Evolutionary conservation across 352 stramenopile genomes (phyloP).

Genomic region (Blastocystis hominis): DNA sequence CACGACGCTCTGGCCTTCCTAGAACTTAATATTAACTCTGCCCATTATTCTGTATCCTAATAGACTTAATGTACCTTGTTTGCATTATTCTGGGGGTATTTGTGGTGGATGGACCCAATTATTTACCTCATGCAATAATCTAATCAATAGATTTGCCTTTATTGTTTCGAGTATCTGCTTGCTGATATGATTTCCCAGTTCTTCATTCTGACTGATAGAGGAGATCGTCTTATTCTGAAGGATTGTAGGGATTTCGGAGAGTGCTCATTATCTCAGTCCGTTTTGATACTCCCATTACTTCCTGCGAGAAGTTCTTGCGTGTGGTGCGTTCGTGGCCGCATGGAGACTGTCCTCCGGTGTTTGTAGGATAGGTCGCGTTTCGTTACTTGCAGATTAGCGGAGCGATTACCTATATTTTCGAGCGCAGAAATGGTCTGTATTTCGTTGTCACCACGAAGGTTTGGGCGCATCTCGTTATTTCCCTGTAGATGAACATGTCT

Average conservation of each 20-base stretch:
- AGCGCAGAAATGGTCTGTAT: conserved; percentile 93
- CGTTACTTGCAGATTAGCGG: conserved; percentile 71
- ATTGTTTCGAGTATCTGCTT: too few species aligned
- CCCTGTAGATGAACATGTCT: conserved; percentile 76
- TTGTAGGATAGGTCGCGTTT: conserved; percentile 63
- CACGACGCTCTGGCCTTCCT: too few species aligned
- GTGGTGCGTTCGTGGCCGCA: conserved; percentile 97
- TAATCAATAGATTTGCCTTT: too few species aligned
- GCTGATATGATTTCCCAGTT: conserved; percentile 83
- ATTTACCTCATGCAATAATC: too few species aligned
- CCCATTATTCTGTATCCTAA: too few species aligned
- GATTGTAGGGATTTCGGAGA: conserved; percentile 66
- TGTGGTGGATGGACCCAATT: too few species aligned
- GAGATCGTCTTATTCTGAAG: conserved; percentile 94
- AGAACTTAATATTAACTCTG: too few species aligned
- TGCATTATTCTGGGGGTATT: too few species aligned
- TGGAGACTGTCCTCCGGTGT: conserved; percentile 85
- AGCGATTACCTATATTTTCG: conserved; percentile 90
- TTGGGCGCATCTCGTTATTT: not conserved
- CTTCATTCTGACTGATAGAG: conserved; percentile 92
- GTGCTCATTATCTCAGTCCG: not conserved
- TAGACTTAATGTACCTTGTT: too few species aligned
- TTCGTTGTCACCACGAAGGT: conserved; percentile 86
- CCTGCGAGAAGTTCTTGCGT: conserved; percentile 91
- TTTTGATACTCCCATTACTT: conserved; percentile 56